A percentile compares a stretch with the other conserved stretches of the same genome.
Evolutionary conservation across 257 asterid species (phyloP).

Genomic region (Voacanga thouarsii): DNA sequence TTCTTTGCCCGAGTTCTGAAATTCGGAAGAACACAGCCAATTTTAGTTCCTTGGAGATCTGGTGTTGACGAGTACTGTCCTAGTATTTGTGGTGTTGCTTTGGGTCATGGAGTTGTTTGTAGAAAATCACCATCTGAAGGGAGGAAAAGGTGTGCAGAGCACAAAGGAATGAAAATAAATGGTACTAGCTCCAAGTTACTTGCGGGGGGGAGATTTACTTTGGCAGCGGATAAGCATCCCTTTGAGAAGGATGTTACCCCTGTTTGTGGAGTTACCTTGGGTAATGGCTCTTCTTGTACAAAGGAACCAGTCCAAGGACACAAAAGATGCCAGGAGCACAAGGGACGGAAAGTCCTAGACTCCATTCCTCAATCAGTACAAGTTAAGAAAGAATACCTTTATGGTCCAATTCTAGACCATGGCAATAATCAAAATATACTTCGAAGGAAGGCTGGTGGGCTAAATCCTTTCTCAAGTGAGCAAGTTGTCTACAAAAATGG

Average conservation of each 20-base stretch:
- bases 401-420: conserved; percentile 3
- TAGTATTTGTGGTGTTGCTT: conserved; percentile 65
- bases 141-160: conserved; percentile 72
- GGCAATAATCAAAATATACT: neutral
- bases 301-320: conserved; percentile 30
- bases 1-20: conserved; percentile 44
- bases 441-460: neutral
- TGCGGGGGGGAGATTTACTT: conserved; percentile 5
- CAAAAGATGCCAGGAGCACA: conserved; percentile 37
- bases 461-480: neutral
- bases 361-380: conserved; percentile 6
- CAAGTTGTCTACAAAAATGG: neutral
- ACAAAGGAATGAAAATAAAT: conserved; percentile 83
- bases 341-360: conserved; percentile 24
- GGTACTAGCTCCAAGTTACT: conserved; percentile 34
- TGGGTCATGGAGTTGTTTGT: conserved; percentile 66
- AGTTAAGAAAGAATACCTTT: conserved; percentile 15
- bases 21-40: conserved; percentile 46
- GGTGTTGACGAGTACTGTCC: conserved; percentile 13
- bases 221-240: neutral
- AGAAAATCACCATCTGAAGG: conserved; percentile 56
- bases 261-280: conserved; percentile 33
- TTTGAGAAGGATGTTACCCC: neutral
- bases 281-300: conserved; percentile 32
- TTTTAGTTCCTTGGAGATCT: conserved; percentile 25